A percentile compares a stretch with the other conserved stretches of the same genome.
phyloP scores from a whole-genome alignment of 306 rosid species.

The Vachellia collinsii region DNA sequence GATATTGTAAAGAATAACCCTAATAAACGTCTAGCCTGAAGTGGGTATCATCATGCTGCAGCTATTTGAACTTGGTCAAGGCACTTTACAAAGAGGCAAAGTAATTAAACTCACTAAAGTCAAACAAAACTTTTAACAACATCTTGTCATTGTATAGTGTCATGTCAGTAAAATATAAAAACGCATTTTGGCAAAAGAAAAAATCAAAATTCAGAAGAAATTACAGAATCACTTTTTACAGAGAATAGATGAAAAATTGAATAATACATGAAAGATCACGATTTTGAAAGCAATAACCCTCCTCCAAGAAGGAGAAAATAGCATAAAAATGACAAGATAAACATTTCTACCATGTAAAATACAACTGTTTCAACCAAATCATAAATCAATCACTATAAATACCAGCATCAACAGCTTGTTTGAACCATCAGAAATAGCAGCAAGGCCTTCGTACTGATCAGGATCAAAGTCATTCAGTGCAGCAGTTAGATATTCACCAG shows the following conservation, averaged over 20 bases:
- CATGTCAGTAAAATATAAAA: not conserved
- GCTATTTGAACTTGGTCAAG: slow-evolving; percentile 16
- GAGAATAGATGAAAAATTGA: not conserved
- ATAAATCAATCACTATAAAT: slow-evolving; percentile 24
- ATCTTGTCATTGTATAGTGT: not conserved
- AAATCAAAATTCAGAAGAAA: no score
- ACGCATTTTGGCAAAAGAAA: no score
- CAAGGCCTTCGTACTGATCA: slow-evolving; percentile 78
- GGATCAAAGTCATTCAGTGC: slow-evolving; percentile 78
- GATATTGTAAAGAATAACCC: slow-evolving; percentile 20
- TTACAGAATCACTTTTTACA: slow-evolving; percentile 8
- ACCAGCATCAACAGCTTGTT: slow-evolving; percentile 94
- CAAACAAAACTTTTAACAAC: not conserved
- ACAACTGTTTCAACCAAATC: not conserved
- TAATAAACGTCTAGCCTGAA: not conserved
- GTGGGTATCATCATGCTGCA: slow-evolving; percentile 6
- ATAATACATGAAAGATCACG: not conserved
- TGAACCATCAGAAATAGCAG: slow-evolving; percentile 89
- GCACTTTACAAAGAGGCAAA: slow-evolving; percentile 7
- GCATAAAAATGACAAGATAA: not conserved
- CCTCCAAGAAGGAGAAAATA: not conserved
- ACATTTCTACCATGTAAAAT: not conserved
- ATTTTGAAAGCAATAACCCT: slow-evolving; percentile 20
- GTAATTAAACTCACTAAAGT: slow-evolving; percentile 14
- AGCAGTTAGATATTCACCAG: slow-evolving; percentile 86